Evolutionary conservation across 2,329 filamentous ascomycete genomes (phyloP).

Genomic region (Penicillium brasilianum): DNA sequence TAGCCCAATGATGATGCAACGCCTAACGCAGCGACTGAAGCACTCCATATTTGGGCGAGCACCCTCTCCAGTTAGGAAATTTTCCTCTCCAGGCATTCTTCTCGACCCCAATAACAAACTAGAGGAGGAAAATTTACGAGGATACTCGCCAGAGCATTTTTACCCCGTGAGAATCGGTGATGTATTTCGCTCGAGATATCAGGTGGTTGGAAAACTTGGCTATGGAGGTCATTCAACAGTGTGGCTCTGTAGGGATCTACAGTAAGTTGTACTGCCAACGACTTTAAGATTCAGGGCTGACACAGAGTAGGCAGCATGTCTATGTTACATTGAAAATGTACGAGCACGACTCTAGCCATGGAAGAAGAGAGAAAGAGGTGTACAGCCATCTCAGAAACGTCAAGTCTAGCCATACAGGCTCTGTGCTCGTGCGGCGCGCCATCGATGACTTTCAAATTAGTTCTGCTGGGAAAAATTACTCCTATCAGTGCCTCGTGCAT

Average conservation of each 20-base stretch:
- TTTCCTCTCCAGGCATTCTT: background rate
- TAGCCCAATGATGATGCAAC: conserved; percentile 11
- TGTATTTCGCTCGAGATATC: conserved; percentile 21
- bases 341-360: conserved; percentile 21
- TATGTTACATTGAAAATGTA: conserved; percentile 25
- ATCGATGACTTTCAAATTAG: conserved; percentile 31
- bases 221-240: conserved; percentile 21
- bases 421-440: conserved; percentile 23
- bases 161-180: conserved; percentile 23
- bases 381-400: conserved; percentile 28
- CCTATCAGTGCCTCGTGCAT: conserved; percentile 34
- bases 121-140: conserved; percentile 22
- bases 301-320: conserved; percentile 7
- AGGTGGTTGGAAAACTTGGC: conserved; percentile 22
- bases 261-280: conserved; percentile 10
- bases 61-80: conserved; percentile 3
- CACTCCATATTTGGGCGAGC: conserved; percentile 7
- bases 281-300: conserved; percentile 5
- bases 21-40: conserved; percentile 7
- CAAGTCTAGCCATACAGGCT: conserved; percentile 24
- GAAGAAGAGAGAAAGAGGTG: conserved; percentile 21
- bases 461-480: conserved; percentile 11
- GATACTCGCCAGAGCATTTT: conserved; percentile 16
- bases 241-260: conserved; percentile 22
- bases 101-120: conserved; percentile 16